Percentiles rank a stretch among this genome's conserved stretches.
phyloP scores from a whole-genome alignment of 495 filamentous ascomycete species.

The Chlorociboria aeruginascens region DNA sequence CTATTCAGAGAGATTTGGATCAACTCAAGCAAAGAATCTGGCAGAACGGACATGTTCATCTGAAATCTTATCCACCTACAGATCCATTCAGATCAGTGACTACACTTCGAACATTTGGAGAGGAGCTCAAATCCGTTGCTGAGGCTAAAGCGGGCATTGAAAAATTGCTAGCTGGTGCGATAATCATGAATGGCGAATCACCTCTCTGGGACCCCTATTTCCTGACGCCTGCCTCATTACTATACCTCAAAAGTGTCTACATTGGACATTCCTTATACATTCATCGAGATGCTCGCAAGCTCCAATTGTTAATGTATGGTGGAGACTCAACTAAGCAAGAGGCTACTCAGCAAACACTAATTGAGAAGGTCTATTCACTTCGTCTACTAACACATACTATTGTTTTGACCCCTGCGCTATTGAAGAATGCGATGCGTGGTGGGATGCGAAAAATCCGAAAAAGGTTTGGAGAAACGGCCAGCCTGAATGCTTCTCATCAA shows the following conservation, averaged over 20 bases:
- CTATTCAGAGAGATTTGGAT: slow-evolving; percentile 23
- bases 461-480: slow-evolving; percentile 5
- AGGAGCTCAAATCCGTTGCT: slow-evolving; percentile 23
- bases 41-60: slow-evolving; percentile 18
- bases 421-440: slow-evolving; percentile 7
- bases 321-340: slow-evolving; percentile 5
- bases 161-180: slow-evolving; percentile 15
- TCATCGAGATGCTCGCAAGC: slow-evolving; percentile 20
- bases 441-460: slow-evolving; percentile 1
- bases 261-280: slow-evolving; percentile 20
- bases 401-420: slow-evolving; percentile 1
- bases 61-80: slow-evolving; percentile 18
- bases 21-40: slow-evolving; percentile 15
- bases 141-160: slow-evolving; percentile 27
- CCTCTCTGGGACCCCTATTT: slow-evolving; percentile 22
- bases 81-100: slow-evolving; percentile 13
- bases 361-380: neutral
- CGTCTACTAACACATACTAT: neutral
- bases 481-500: neutral
- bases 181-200: slow-evolving; percentile 12
- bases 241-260: slow-evolving; percentile 13
- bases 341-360: neutral
- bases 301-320: slow-evolving; percentile 22
- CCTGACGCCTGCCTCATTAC: slow-evolving; percentile 8
- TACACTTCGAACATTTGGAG: slow-evolving; percentile 30